Evolutionary conservation across 2,329 filamentous ascomycete species (phyloP).

Genomic region (Colletotrichum lindemuthianum): DNA sequence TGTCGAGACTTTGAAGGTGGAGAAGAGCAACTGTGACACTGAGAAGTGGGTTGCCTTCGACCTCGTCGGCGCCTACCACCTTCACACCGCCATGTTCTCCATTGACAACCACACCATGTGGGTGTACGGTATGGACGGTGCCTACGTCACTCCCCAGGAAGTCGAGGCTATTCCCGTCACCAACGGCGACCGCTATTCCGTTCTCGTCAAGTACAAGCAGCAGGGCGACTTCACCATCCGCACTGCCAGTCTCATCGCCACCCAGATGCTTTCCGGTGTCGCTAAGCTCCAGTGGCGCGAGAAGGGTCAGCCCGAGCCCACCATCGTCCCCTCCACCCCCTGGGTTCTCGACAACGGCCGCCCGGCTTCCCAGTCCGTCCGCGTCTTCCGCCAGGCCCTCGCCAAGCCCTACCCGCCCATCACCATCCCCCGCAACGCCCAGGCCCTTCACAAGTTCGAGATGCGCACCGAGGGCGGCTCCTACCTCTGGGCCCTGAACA

Average conservation of each 20-base stretch:
- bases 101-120: slow-evolving; percentile 65
- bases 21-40: slow-evolving; percentile 44
- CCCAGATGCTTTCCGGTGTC: slow-evolving; percentile 65
- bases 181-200: slow-evolving; percentile 65
- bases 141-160: slow-evolving; percentile 62
- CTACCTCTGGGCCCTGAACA: slow-evolving; percentile 65
- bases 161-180: slow-evolving; percentile 45
- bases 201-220: slow-evolving; percentile 58
- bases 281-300: slow-evolving; percentile 55
- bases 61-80: slow-evolving; percentile 61
- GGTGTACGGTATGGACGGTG: slow-evolving; percentile 64
- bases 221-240: slow-evolving; percentile 65
- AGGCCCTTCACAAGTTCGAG: slow-evolving; percentile 56
- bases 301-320: slow-evolving; percentile 35
- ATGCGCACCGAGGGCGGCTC: slow-evolving; percentile 53
- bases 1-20: slow-evolving; percentile 51
- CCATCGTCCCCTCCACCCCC: slow-evolving; percentile 44
- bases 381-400: slow-evolving; percentile 54
- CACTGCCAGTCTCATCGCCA: slow-evolving; percentile 56
- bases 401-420: slow-evolving; percentile 60
- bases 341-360: slow-evolving; percentile 62
- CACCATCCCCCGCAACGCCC: slow-evolving; percentile 51
- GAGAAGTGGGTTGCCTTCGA: slow-evolving; percentile 65
- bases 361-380: slow-evolving; percentile 51
- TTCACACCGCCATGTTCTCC: slow-evolving; percentile 56